phyloP scores from a whole-genome alignment of 2,329 filamentous ascomycete genomes.

The Sporothrix brunneoviolacea region DNA sequence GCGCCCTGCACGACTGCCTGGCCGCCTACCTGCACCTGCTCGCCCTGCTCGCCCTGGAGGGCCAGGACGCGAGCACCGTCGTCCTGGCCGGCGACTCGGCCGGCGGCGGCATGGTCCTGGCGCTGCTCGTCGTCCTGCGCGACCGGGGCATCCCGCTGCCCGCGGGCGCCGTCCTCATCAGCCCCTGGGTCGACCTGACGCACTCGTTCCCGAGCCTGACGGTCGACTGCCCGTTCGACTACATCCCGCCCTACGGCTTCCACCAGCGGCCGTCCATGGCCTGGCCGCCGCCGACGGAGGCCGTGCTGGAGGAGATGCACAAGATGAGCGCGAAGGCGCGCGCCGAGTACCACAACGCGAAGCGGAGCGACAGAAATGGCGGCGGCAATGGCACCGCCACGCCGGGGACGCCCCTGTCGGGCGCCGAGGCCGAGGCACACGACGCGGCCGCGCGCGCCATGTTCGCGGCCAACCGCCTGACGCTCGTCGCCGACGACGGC shows the following conservation, averaged over 20 bases:
- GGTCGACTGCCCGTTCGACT: conserved; percentile 67
- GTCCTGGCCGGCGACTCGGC: conserved; percentile 88
- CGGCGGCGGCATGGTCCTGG: conserved; percentile 82
- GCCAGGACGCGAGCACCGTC: conserved; percentile 64
- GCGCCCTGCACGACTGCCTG: conserved; percentile 82
- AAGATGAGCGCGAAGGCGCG: conserved; percentile 33
- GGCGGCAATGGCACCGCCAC: not conserved
- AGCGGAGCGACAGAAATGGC: not conserved
- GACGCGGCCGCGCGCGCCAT: conserved; percentile 19
- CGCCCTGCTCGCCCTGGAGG: conserved; percentile 60
- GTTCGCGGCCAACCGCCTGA: conserved; percentile 24
- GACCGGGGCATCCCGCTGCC: conserved; percentile 80
- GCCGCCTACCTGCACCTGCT: conserved; percentile 82
- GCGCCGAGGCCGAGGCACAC: conserved; percentile 20
- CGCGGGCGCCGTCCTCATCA: conserved; percentile 83
- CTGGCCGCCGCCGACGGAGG: conserved; percentile 88
- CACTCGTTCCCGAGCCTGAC: conserved; percentile 93
- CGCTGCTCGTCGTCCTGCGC: conserved; percentile 70
- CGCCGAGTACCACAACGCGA: conserved; percentile 27
- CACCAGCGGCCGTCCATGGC: conserved; percentile 79
- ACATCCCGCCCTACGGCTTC: conserved; percentile 82
- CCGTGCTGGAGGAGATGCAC: conserved; percentile 56
- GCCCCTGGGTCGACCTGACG: conserved; percentile 91
- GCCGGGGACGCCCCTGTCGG: conserved; percentile 24
- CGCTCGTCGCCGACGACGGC: conserved; percentile 51